Evolutionary conservation across 2,329 filamentous ascomycete genomes (phyloP).

Genomic region (Arthrobotrys sinensis): DNA sequence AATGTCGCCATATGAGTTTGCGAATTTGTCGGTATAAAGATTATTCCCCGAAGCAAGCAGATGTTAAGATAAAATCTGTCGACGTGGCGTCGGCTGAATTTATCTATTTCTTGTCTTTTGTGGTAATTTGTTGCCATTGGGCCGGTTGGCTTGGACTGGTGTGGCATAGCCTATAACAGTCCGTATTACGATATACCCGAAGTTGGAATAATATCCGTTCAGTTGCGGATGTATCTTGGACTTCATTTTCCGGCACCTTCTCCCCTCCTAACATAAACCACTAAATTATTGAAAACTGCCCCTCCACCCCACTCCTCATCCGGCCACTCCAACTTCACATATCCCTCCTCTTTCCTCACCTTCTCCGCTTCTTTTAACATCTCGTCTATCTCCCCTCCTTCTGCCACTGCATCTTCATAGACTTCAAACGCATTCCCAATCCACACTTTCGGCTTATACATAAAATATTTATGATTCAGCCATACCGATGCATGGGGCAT

Average conservation of each 20-base stretch:
- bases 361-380: conserved; percentile 30
- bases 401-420: conserved; percentile 28
- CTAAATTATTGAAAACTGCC: conserved; percentile 53
- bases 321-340: conserved; percentile 46
- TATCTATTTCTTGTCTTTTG: no score
- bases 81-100: no score
- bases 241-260: not conserved
- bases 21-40: no score
- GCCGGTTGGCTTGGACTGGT: no score
- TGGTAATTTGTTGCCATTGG: no score
- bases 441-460: conserved; percentile 43
- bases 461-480: conserved; percentile 55
- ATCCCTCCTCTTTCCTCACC: conserved; percentile 29
- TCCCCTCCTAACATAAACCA: conserved; percentile 45
- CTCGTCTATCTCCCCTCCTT: not conserved
- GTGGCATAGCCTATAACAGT: no score
- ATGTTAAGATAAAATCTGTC: no score
- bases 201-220: no score
- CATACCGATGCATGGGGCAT: conserved; percentile 59
- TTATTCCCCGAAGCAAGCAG: no score
- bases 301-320: conserved; percentile 53
- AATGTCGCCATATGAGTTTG: conserved; percentile 9
- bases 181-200: no score
- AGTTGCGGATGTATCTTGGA: no score
- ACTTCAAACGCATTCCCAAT: conserved; percentile 51